Percentiles rank a stretch among this genome's conserved stretches.
Conservation (phyloP, 2,329 filamentous ascomycete genomes). For the Monilinia aucupariae region DNA sequence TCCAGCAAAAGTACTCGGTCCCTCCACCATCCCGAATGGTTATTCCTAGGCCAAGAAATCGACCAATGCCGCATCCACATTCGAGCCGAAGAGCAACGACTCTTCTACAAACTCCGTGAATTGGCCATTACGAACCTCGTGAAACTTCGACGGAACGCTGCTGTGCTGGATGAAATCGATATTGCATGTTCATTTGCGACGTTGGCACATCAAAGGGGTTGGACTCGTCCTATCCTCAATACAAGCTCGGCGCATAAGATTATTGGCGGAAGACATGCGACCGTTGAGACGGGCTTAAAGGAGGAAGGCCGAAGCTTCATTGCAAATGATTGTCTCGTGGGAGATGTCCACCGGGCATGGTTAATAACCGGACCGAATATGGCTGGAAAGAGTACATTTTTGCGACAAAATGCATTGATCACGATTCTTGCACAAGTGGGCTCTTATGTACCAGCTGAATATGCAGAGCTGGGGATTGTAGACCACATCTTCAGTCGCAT, state of each 20-base stretch:
- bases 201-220: slow-evolving; percentile 67
- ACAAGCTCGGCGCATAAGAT: slow-evolving; percentile 64
- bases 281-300: slow-evolving; percentile 76
- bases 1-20: slow-evolving; percentile 80
- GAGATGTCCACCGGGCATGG: slow-evolving; percentile 61
- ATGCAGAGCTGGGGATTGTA: slow-evolving; percentile 83
- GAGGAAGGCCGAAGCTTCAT: slow-evolving; percentile 78
- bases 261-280: slow-evolving; percentile 82
- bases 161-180: slow-evolving; percentile 90
- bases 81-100: slow-evolving; percentile 73
- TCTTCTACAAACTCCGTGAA: slow-evolving; percentile 70
- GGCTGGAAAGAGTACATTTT: slow-evolving; percentile 94
- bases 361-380: slow-evolving; percentile 86
- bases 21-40: slow-evolving; percentile 82
- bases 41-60: slow-evolving; percentile 68
- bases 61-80: slow-evolving; percentile 75
- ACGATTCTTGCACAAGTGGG: slow-evolving; percentile 90
- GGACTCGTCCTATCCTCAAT: slow-evolving; percentile 69
- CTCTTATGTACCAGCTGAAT: slow-evolving; percentile 83
- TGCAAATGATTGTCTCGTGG: slow-evolving; percentile 78
- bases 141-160: slow-evolving; percentile 79
- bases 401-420: slow-evolving; percentile 92
- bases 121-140: slow-evolving; percentile 77
- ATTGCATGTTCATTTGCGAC: slow-evolving; percentile 80
- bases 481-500: slow-evolving; percentile 93